Evolutionary conservation across 2,329 filamentous ascomycete genomes (phyloP), one percentile per base, ranked within the genome.

Genomic region (Clonostachys byssicola): DNA sequence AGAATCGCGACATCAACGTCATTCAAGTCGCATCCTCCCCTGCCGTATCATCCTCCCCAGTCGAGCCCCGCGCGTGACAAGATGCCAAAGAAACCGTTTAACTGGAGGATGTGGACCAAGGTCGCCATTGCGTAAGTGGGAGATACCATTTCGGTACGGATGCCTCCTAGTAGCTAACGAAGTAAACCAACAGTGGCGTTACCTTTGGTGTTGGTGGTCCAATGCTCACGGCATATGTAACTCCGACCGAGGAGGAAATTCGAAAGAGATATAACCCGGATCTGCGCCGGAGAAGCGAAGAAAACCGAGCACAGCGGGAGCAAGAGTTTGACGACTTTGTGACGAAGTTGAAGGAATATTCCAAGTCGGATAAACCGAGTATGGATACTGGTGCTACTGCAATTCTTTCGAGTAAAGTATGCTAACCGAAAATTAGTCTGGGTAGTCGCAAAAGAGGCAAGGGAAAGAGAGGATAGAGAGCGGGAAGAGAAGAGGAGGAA

Each of bases 201-300:
- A 67, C 76, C 42, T 75, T 94, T 57, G 85, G 83, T 60, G 77
- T 96, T 50, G 94, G 94, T 45, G 94, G 94, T 5, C 94, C 94
- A 20, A 86, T 87, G 14, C 72, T 97, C 46, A 87, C 92, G 40
- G 81, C 85, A 69, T 95, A 84, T 65, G 72, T 95, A 42, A 80
- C 80, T 42, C 94, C 94, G 3, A 86, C 88, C 12, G 91, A 96
- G 57, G 94, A 96, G 67, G 91, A 97, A 71, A 78, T 99, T 40
- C 91, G 95, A 75, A 77, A 89, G 72, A 83, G 79, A 67, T 97
- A 97, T 73, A 97, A 92, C 66, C 92, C 92, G 1, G 94, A 97
- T 34, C 79, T 99, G n/a, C 88, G 94, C 63, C 88, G 89, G 66
- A 82, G 88, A 60, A 91, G 88, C 52, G 72, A 95, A n/a, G 91